Base-by-base conservation (phyloP, 805 yeast genomes). In the Starmerella bombi region DNA sequence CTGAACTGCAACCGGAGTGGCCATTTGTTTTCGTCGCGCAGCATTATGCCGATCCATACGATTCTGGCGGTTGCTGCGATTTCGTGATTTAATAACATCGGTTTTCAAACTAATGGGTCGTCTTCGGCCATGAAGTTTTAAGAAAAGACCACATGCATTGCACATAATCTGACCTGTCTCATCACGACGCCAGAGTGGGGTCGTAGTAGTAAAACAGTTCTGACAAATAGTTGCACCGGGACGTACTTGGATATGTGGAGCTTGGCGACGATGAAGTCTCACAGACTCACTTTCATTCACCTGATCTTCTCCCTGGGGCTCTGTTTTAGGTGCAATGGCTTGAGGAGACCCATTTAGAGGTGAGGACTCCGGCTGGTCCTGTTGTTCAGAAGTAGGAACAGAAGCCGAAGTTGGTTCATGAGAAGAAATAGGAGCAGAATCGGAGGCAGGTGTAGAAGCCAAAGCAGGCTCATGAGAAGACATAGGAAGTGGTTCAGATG, bases 101-200 rank as follows among this genome's bases (percentile, higher is more conserved):
- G 96, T 82, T 55, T 85, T 86, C 52, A 86, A 65, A 14, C 93
- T 79, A 40, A 88, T 66, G 0, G 98, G 98, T 42, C 98, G 68
- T 48, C 84, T 93, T 3, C 85, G 91, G 12, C 97, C 97, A 55
- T 88, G 97, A 25, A 88, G 65, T 60, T 91, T 88, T 55, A 85
- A 70, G 52, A 88, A 88, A 48, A 88, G 65, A 0, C 98, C 98
- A 65, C 98, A 88, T 0, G 98, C 98, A 60, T 88, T 88, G 64
- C 98, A 88, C 46, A 88, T 65, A 0, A 94, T 93, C 55, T 82
- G 80, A 1, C 97, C 97, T 45, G 81, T 83, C 0, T 93, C 86
- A 53, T 84, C 84, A 37, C 96, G 68, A 52, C 98, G 68, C 98
- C 98, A 88, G 15, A 88, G 62, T 2, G 98, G 98, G 0, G 98